A percentile compares a stretch with the other conserved stretches of the same genome.
These are phyloP conservation scores for Colletotrichum sp. DNA, from an alignment of 2,329 filamentous ascomycete genomes.

Conservation along the genomic window DNA sequence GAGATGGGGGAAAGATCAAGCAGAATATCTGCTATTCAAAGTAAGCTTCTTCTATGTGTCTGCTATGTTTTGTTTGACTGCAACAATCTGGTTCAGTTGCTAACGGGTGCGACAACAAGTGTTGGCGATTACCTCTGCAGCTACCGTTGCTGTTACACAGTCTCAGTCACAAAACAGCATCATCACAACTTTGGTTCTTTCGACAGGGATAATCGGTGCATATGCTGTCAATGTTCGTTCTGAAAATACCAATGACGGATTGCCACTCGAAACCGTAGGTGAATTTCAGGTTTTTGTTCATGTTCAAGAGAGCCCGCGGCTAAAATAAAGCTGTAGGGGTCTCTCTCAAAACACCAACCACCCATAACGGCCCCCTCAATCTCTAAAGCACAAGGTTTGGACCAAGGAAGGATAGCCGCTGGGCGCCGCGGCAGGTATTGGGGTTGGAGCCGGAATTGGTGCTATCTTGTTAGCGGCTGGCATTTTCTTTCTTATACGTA, in stretches of 20 bases:
- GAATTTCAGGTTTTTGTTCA: not conserved
- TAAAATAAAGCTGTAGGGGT: not conserved
- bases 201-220: not conserved
- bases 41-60: not conserved
- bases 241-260: not conserved
- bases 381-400: not conserved
- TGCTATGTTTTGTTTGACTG: not conserved
- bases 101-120: not conserved
- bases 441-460: not conserved
- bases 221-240: not conserved
- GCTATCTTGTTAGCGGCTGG: not conserved
- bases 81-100: not conserved
- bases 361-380: not conserved
- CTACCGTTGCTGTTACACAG: not conserved
- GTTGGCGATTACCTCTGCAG: not conserved
- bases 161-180: not conserved
- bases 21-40: not conserved
- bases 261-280: not conserved
- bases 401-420: not conserved
- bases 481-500: not conserved
- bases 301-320: not conserved
- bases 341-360: not conserved
- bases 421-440: not conserved
- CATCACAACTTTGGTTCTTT: not conserved
- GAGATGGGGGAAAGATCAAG: not conserved